Percentiles rank a stretch among this genome's conserved stretches.
Conservation (phyloP, 2,329 filamentous ascomycete genomes). For the Aspergillus sp. region DNA sequence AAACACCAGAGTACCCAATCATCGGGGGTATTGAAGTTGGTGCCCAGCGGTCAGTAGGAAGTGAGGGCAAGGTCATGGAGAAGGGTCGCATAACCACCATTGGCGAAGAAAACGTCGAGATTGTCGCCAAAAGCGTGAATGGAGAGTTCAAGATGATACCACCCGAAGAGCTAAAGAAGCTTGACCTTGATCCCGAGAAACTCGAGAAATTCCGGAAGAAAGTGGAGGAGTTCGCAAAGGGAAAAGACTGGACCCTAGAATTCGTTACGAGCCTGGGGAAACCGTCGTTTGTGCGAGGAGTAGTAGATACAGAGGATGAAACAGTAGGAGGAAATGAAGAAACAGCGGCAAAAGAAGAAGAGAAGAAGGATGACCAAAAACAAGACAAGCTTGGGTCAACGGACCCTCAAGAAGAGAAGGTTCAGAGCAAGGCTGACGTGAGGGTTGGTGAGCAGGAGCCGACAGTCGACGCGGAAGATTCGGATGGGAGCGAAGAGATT, state of each 20-base stretch:
- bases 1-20: slow-evolving; percentile 41
- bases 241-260: slow-evolving; percentile 79
- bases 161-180: slow-evolving; percentile 68
- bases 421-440: slow-evolving; percentile 14
- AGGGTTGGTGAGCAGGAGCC: slow-evolving; percentile 19
- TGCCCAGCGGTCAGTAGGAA: slow-evolving; percentile 59
- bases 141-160: slow-evolving; percentile 65
- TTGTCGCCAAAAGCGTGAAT: slow-evolving; percentile 62
- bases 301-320: slow-evolving; percentile 65
- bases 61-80: slow-evolving; percentile 61
- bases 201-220: slow-evolving; percentile 72
- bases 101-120: slow-evolving; percentile 52
- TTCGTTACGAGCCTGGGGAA: slow-evolving; percentile 71
- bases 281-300: slow-evolving; percentile 67
- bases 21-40: slow-evolving; percentile 66
- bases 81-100: slow-evolving; percentile 61
- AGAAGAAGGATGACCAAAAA: background rate
- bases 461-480: slow-evolving; percentile 14
- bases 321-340: slow-evolving; percentile 42
- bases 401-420: slow-evolving; percentile 8
- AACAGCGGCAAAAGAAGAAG: slow-evolving; percentile 18
- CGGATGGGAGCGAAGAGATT: slow-evolving; percentile 43
- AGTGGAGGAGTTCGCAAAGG: slow-evolving; percentile 70
- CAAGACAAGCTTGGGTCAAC: background rate
- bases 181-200: slow-evolving; percentile 68